Percentiles rank a stretch among this genome's conserved stretches.
These are phyloP conservation scores for Xenoacremonium recifei DNA, from an alignment of 2,329 filamentous ascomycete genomes.

Conservation along the genomic window DNA sequence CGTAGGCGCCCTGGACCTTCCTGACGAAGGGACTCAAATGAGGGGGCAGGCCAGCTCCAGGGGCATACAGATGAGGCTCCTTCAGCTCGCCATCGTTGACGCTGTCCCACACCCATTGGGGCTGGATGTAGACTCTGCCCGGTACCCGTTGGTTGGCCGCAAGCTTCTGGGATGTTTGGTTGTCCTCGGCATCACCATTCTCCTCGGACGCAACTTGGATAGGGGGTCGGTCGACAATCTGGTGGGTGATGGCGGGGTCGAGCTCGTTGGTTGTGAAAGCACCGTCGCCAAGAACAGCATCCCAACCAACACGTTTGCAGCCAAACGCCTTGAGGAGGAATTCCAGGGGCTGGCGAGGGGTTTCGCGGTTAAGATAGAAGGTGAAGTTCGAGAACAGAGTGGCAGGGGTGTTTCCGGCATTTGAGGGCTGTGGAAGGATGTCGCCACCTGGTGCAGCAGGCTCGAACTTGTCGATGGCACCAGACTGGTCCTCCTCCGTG, in stretches of 20 bases:
- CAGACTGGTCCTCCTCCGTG: slow-evolving; percentile 49
- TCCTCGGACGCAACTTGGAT: slow-evolving; percentile 58
- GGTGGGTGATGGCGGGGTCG: slow-evolving; percentile 89
- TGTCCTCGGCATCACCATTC: slow-evolving; percentile 53
- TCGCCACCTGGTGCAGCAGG: slow-evolving; percentile 82
- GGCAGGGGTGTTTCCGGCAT: slow-evolving; percentile 63
- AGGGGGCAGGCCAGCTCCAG: slow-evolving; percentile 84
- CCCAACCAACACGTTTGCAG: slow-evolving; percentile 95
- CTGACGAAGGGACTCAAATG: slow-evolving; percentile 97
- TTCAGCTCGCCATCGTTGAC: slow-evolving; percentile 90
- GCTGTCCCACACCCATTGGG: slow-evolving; percentile 98
- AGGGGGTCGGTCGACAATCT: slow-evolving; percentile 88
- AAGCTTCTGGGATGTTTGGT: slow-evolving; percentile 60
- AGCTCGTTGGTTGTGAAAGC: slow-evolving; percentile 88
- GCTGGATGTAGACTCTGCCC: slow-evolving; percentile 91
- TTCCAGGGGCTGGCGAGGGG: slow-evolving; percentile 84
- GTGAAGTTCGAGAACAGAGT: slow-evolving; percentile 86
- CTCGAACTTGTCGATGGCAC: slow-evolving; percentile 88
- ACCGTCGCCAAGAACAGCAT: slow-evolving; percentile 83
- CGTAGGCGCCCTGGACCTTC: slow-evolving; percentile 81
- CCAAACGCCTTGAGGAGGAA: slow-evolving; percentile 93
- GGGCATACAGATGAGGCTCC: slow-evolving; percentile 82
- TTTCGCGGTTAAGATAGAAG: slow-evolving; percentile 91
- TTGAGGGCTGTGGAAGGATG: slow-evolving; percentile 74
- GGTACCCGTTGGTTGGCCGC: slow-evolving; percentile 71